Conservation (phyloP, 441 rosid species). For the Pelargonium fulgidum region DNA sequence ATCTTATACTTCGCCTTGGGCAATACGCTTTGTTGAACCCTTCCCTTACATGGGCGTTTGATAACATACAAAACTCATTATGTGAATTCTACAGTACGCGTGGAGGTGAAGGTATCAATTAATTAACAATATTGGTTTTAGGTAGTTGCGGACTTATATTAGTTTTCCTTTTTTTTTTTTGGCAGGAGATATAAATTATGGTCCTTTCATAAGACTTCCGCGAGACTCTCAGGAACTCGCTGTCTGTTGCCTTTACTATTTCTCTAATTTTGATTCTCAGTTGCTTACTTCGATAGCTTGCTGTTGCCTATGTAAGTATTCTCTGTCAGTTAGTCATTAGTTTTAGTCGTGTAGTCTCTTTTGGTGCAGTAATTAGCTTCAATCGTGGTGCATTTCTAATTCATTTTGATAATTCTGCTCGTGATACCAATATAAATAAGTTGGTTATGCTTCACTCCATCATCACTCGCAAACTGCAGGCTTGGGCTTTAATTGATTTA, state of each 20-base stretch:
- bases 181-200: conserved; percentile 48
- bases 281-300: conserved; percentile 55
- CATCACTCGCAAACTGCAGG: conserved; percentile 4
- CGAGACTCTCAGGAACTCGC: conserved; percentile 64
- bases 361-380: not conserved
- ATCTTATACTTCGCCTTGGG: conserved; percentile 62
- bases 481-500: not conserved
- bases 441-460: conserved; percentile 8
- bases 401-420: not conserved
- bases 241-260: conserved; percentile 62
- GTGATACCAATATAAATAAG: not conserved
- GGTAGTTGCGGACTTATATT: conserved; percentile 19
- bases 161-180: conserved; percentile 17
- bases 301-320: conserved; percentile 66
- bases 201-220: conserved; percentile 68
- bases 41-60: conserved; percentile 46
- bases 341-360: not conserved
- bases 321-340: conserved; percentile 1
- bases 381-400: conserved; percentile 1
- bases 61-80: conserved; percentile 40
- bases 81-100: conserved; percentile 46
- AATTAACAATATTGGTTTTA: conserved; percentile 13
- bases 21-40: conserved; percentile 40
- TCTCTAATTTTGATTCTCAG: conserved; percentile 42
- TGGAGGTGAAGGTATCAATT: conserved; percentile 44